Conservation (phyloP, 352 stramenopile genomes). For the Globisporangium cylindrosporum region DNA sequence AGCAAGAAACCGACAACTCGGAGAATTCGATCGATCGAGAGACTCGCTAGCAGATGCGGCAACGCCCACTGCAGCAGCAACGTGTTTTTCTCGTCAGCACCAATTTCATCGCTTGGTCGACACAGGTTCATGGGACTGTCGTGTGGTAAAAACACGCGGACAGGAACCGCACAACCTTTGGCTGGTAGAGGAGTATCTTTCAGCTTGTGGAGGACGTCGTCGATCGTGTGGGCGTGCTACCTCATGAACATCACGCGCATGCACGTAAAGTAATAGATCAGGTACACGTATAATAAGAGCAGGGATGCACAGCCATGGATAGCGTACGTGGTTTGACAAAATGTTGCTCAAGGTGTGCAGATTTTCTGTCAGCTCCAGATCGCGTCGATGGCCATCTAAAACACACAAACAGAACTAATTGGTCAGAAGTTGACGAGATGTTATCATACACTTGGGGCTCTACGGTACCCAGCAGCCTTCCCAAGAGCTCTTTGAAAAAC, state of each 20-base stretch:
- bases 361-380: slow-evolving; percentile 7
- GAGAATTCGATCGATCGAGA: slow-evolving; percentile 41
- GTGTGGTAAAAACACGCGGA: slow-evolving; percentile 22
- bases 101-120: slow-evolving; percentile 31
- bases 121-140: slow-evolving; percentile 22
- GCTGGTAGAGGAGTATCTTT: slow-evolving; percentile 20
- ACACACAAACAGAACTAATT: neutral
- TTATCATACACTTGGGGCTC: neutral
- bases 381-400: slow-evolving; percentile 14
- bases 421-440: neutral
- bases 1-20: slow-evolving; percentile 42
- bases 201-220: slow-evolving; percentile 29
- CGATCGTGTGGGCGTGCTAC: slow-evolving; percentile 41
- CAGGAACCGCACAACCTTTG: slow-evolving; percentile 16
- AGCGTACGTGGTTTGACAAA: slow-evolving; percentile 41
- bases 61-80: slow-evolving; percentile 51
- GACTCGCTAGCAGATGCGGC: slow-evolving; percentile 26
- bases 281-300: neutral
- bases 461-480: slow-evolving; percentile 31
- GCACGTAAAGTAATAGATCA: neutral
- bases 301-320: too few relatives aligned
- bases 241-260: neutral
- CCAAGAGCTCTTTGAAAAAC: slow-evolving; percentile 38
- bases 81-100: slow-evolving; percentile 33
- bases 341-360: slow-evolving; percentile 25